Evolutionary conservation across 768 basidiomycete species (phyloP).

Genomic region (Russula sp.): DNA sequence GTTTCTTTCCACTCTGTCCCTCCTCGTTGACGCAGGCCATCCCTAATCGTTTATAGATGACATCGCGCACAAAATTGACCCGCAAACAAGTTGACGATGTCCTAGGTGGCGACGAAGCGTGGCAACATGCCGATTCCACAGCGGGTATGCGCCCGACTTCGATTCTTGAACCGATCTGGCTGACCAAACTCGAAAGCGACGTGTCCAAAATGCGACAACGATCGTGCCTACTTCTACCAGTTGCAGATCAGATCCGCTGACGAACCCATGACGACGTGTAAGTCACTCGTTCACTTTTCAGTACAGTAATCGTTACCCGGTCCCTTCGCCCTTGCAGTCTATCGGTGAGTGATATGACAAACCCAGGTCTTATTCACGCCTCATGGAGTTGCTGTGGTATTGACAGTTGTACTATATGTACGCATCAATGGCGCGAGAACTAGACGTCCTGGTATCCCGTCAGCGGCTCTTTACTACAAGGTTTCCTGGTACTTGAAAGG

Average conservation of each 20-base stretch:
- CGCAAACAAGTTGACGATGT: conserved; percentile 96
- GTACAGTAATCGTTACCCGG: neutral
- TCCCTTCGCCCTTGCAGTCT: conserved; percentile 36
- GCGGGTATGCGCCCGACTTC: conserved; percentile 40
- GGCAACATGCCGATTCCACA: conserved; percentile 89
- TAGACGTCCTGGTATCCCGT: neutral
- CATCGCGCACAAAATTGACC: conserved; percentile 75
- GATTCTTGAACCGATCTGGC: neutral
- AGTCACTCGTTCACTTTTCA: conserved; percentile 20
- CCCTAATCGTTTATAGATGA: conserved; percentile 55
- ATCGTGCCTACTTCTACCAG: conserved; percentile 89
- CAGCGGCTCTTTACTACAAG: neutral
- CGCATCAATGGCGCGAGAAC: conserved; percentile 66
- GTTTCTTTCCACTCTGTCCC: conserved; percentile 11
- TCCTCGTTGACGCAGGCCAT: neutral
- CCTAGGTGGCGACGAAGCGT: conserved; percentile 86
- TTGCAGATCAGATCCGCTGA: conserved; percentile 92
- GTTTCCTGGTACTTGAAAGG: neutral
- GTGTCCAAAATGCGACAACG: conserved; percentile 78
- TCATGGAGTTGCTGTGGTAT: neutral
- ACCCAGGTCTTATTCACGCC: neutral
- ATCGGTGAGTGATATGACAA: conserved; percentile 31
- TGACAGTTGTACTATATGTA: conserved; percentile 52
- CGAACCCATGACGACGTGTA: conserved; percentile 74
- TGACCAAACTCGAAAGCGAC: conserved; percentile 27